phyloP scores from a whole-genome alignment of 306 rosid genomes.

The Begonia fuchsioides region DNA sequence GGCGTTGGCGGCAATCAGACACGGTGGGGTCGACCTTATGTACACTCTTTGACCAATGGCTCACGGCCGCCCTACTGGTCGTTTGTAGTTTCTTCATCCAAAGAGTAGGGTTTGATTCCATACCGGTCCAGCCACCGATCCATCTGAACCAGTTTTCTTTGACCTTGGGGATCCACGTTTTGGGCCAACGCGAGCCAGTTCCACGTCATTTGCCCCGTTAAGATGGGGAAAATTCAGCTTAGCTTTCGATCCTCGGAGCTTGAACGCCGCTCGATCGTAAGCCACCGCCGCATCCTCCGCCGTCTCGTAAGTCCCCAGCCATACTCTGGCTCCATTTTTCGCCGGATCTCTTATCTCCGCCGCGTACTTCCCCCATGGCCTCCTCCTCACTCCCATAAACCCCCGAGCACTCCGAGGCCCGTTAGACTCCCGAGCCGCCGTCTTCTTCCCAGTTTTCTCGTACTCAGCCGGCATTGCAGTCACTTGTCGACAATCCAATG shows the following conservation, averaged over 20 bases:
- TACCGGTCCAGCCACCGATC: neutral
- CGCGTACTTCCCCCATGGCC: slow-evolving; percentile 13
- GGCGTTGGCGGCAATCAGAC: too few species aligned
- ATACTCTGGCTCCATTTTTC: slow-evolving; percentile 4
- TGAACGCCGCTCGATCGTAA: slow-evolving; percentile 10
- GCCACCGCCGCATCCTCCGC: slow-evolving; percentile 11
- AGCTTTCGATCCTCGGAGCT: slow-evolving; percentile 8
- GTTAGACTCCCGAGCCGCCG: neutral
- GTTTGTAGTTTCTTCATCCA: too few species aligned
- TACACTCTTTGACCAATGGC: too few species aligned
- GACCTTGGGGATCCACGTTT: neutral
- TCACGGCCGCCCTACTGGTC: too few species aligned
- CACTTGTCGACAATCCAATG: neutral
- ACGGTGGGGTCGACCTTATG: too few species aligned
- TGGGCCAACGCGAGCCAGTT: neutral
- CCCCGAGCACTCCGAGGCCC: neutral
- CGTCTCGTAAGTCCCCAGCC: slow-evolving; percentile 12
- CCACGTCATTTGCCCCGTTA: slow-evolving; percentile 2
- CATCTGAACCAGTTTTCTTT: neutral
- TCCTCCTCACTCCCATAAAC: slow-evolving; percentile 6
- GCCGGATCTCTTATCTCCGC: slow-evolving; percentile 9
- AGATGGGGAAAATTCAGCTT: slow-evolving; percentile 11
- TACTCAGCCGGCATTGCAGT: neutral
- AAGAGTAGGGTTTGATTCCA: neutral
- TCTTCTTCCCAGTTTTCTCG: neutral